Conservation (phyloP, 2,329 filamentous ascomycete genomes). For the Fulvia fulva region DNA sequence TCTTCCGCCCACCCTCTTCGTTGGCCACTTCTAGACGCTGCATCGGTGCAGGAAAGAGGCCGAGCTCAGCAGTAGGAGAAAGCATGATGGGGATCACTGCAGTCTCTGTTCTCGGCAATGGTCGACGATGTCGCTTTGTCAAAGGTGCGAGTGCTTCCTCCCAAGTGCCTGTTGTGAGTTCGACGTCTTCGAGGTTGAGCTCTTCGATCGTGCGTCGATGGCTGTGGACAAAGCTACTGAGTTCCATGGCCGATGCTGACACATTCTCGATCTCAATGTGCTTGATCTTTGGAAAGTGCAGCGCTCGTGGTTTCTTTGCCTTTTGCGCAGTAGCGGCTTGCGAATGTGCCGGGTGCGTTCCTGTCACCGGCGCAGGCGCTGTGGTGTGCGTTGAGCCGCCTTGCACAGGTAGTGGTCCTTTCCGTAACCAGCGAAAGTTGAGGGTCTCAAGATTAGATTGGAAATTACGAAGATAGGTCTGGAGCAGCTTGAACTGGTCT, state of each 20-base stretch:
- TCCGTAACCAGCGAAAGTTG: slow-evolving; percentile 69
- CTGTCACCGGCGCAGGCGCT: not conserved
- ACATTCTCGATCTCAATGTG: slow-evolving; percentile 70
- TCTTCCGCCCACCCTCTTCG: slow-evolving; percentile 14
- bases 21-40: slow-evolving; percentile 16
- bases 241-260: slow-evolving; percentile 65
- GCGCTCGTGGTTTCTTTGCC: slow-evolving; percentile 33
- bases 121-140: slow-evolving; percentile 33
- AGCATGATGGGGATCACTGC: slow-evolving; percentile 35
- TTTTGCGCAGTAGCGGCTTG: slow-evolving; percentile 12
- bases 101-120: slow-evolving; percentile 8
- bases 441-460: slow-evolving; percentile 49
- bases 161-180: slow-evolving; percentile 69
- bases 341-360: slow-evolving; percentile 15
- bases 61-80: slow-evolving; percentile 20
- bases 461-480: slow-evolving; percentile 73
- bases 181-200: slow-evolving; percentile 75
- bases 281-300: slow-evolving; percentile 64
- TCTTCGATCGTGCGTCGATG: slow-evolving; percentile 68
- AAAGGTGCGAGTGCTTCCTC: slow-evolving; percentile 76
- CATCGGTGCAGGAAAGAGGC: slow-evolving; percentile 16
- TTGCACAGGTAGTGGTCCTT: slow-evolving; percentile 70
- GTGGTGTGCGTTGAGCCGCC: slow-evolving; percentile 47
- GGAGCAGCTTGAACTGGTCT: slow-evolving; percentile 64
- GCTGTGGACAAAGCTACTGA: slow-evolving; percentile 62